Evolutionary conservation across 306 rosid species (phyloP).

Genomic region (Pyrus bretschneideri): DNA sequence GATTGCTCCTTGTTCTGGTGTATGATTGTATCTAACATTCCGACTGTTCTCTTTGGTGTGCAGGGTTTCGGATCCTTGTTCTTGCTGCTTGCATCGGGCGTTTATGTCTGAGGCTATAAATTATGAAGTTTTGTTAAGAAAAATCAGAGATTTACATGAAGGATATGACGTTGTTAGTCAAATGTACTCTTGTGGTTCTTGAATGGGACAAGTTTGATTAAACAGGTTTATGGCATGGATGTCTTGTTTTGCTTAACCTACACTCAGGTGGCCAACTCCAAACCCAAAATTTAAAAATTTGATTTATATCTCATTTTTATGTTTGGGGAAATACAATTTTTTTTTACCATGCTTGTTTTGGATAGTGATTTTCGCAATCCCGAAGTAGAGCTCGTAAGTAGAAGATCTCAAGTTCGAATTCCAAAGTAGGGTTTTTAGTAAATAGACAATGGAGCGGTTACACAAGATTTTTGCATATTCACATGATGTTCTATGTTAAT

Average conservation of each 20-base stretch:
- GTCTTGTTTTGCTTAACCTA: not conserved
- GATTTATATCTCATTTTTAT: not conserved
- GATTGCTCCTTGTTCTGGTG: not conserved
- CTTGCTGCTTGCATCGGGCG: conserved; percentile 85
- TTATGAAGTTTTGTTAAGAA: conserved; percentile 36
- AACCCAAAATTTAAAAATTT: not conserved
- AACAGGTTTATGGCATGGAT: not conserved
- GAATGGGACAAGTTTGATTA: not conserved
- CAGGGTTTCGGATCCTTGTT: conserved; percentile 76
- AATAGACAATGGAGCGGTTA: too few species aligned
- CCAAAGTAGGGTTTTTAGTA: too few species aligned
- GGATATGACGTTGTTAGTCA: conserved; percentile 16
- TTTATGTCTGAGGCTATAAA: conserved; percentile 53
- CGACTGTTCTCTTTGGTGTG: not conserved
- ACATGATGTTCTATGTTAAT: too few species aligned
- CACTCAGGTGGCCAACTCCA: not conserved
- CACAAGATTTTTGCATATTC: too few species aligned
- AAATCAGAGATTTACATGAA: conserved; percentile 27
- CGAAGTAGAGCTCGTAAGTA: too few species aligned
- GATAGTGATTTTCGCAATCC: too few species aligned
- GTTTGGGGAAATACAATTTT: too few species aligned
- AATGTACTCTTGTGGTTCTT: not conserved
- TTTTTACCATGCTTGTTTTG: too few species aligned
- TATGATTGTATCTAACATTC: not conserved
- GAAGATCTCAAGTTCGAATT: too few species aligned